Evolutionary conservation across 495 filamentous ascomycete species (phyloP).

Genomic region (Aspergillus egyptiacus): DNA sequence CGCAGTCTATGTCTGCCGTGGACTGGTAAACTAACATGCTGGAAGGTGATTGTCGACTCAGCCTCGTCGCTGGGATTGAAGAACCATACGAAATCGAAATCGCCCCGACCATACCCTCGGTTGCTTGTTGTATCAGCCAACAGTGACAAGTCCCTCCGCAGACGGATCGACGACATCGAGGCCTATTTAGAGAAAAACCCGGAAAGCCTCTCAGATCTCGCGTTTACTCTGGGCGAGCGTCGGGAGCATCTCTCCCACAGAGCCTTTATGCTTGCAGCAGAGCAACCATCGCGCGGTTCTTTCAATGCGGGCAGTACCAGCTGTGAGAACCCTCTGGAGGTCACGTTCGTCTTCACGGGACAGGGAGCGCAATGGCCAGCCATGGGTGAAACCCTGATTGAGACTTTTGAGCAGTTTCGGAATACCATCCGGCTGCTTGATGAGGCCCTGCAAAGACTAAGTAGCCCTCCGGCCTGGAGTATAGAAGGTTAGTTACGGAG

Average conservation of each 20-base stretch:
- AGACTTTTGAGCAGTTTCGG: neutral
- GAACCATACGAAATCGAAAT: neutral
- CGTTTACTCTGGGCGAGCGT: slow-evolving; percentile 1
- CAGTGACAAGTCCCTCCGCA: neutral
- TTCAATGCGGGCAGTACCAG: neutral
- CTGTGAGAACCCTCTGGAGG: neutral
- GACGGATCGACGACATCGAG: neutral
- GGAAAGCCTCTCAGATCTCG: neutral
- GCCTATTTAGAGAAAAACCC: neutral
- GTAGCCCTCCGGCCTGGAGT: neutral
- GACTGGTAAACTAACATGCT: neutral
- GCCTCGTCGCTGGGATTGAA: neutral
- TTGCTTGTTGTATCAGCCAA: slow-evolving; percentile 9
- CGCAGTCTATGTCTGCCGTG: neutral
- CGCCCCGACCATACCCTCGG: neutral
- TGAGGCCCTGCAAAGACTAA: neutral
- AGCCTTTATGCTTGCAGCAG: neutral
- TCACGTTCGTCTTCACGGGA: slow-evolving; percentile 8
- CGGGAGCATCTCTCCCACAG: slow-evolving; percentile 5
- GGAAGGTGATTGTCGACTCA: neutral
- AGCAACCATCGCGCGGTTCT: neutral
- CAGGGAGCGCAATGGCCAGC: slow-evolving; percentile 7
- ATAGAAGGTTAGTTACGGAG: neutral
- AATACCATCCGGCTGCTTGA: neutral
- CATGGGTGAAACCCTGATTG: neutral